phyloP scores from a whole-genome alignment of 371 early-diverging fungal genomes.

The Mucor piriformis region DNA sequence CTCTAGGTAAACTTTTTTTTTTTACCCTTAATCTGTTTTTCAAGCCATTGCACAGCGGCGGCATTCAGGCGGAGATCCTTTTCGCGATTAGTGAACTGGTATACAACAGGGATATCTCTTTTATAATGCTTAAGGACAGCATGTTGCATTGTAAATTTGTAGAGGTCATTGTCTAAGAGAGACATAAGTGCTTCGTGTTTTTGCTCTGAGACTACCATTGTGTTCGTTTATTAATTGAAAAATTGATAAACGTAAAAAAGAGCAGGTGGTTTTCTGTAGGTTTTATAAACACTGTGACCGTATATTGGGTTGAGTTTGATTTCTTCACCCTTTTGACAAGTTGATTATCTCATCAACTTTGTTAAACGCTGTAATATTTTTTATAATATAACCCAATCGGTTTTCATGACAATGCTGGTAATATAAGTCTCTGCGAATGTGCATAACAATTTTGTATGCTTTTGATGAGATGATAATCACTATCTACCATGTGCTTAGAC shows the following conservation, averaged over 20 bases:
- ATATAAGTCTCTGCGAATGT: too few species aligned
- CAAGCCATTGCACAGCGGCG: conserved; percentile 53
- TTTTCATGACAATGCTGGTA: too few species aligned
- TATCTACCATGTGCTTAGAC: too few species aligned
- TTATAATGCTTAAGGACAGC: conserved; percentile 75
- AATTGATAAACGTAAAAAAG: background rate
- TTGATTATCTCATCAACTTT: too few species aligned
- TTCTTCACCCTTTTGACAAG: too few species aligned
- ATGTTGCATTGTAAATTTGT: conserved; percentile 85
- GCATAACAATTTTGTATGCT: too few species aligned
- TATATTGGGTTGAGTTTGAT: background rate
- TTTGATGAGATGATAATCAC: too few species aligned
- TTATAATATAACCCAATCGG: too few species aligned
- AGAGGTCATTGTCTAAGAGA: conserved; percentile 78
- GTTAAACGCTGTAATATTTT: too few species aligned
- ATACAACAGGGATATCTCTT: conserved; percentile 62
- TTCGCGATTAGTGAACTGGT: conserved; percentile 73
- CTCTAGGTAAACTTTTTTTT: too few species aligned
- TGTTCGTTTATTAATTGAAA: background rate
- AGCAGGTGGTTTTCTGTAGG: background rate
- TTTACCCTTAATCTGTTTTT: conserved; percentile 49
- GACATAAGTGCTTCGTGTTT: conserved; percentile 38
- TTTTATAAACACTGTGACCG: background rate
- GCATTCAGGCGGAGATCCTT: conserved; percentile 44
- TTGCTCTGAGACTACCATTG: conserved; percentile 8